These are phyloP conservation scores for Leccinellum luteum DNA, from an alignment of 768 basidiomycete genomes.

Conservation along the genomic window DNA sequence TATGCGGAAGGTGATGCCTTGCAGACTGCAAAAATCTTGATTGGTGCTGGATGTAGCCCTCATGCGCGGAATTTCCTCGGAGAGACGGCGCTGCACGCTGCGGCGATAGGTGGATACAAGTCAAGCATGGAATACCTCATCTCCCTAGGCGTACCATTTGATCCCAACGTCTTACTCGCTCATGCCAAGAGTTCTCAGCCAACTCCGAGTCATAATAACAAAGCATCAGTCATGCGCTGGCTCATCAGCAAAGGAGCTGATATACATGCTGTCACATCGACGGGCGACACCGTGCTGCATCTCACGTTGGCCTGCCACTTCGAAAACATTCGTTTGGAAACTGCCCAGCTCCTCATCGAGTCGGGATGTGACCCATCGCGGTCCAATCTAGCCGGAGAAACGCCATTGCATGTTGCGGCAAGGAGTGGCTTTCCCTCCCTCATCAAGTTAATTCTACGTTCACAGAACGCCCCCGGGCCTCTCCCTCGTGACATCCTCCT, in stretches of 20 bases:
- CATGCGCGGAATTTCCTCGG: background rate
- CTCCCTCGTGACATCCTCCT: conserved; percentile 1
- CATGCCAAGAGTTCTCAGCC: background rate
- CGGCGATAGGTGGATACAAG: background rate
- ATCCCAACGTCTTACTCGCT: background rate
- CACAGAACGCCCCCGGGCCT: background rate
- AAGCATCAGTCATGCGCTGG: background rate
- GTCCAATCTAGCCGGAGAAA: conserved; percentile 1
- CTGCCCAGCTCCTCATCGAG: background rate
- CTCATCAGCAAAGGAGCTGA: conserved; percentile 1
- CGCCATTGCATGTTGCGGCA: background rate
- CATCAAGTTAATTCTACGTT: background rate
- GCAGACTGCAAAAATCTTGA: background rate
- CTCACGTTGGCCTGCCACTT: background rate
- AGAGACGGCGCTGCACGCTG: background rate
- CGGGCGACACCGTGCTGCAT: conserved; percentile 1
- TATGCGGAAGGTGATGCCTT: background rate
- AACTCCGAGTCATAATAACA: background rate
- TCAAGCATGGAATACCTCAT: conserved; percentile 1
- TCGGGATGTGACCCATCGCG: background rate
- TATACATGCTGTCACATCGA: background rate
- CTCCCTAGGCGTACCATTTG: background rate
- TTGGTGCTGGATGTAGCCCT: background rate
- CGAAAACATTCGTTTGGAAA: background rate
- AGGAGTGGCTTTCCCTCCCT: background rate